phyloP scores from a whole-genome alignment of 257 asterid genomes.

The Solanum sitiens region DNA sequence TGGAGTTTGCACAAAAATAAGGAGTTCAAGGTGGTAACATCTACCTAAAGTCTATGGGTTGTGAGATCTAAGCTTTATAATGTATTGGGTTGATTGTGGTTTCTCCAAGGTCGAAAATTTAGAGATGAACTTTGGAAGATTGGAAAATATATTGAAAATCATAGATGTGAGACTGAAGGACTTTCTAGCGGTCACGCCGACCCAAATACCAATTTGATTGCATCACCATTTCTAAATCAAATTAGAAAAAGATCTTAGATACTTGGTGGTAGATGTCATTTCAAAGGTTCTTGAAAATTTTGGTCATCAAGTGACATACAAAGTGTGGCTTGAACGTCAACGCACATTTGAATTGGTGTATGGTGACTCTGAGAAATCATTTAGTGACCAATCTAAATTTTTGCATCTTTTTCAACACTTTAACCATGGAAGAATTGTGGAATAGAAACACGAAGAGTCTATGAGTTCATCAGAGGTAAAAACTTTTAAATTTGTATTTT shows the following conservation, averaged over 20 bases:
- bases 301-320: not conserved
- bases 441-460: no score
- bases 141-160: not conserved
- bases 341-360: not conserved
- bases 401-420: no score
- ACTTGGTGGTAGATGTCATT: not conserved
- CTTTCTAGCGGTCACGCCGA: not conserved
- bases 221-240: no score
- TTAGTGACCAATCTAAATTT: not conserved
- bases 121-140: not conserved
- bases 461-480: no score
- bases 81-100: not conserved
- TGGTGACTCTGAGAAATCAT: not conserved
- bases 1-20: not conserved
- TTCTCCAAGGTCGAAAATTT: not conserved
- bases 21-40: not conserved
- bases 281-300: not conserved
- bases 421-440: no score
- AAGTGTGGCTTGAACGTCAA: not conserved
- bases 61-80: not conserved
- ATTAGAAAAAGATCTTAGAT: not conserved
- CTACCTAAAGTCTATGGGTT: not conserved
- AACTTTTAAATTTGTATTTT: no score
- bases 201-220: not conserved
- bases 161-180: not conserved